Percentiles rank a stretch among this genome's conserved stretches.
These are phyloP conservation scores for Clarkia xantiana DNA, from an alignment of 345 rosid species.

Conservation along the genomic window DNA sequence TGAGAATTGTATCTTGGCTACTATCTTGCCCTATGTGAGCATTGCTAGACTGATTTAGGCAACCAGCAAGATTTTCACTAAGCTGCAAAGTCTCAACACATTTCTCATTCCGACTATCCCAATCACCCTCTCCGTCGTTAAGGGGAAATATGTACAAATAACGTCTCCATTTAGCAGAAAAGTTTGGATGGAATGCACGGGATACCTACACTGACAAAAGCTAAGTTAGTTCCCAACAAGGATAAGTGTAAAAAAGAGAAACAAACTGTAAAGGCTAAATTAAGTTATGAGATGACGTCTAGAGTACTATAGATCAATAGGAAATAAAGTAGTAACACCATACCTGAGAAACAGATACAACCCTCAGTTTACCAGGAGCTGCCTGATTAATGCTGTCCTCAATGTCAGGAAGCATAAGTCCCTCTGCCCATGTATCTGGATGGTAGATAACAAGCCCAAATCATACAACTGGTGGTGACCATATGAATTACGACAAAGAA, in stretches of 20 bases:
- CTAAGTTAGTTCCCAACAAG: not conserved
- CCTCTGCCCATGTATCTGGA: slow-evolving; percentile 88
- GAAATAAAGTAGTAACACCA: slow-evolving; percentile 4
- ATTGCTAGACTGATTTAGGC: slow-evolving; percentile 15
- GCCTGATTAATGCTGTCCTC: slow-evolving; percentile 48
- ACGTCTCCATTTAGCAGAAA: slow-evolving; percentile 93
- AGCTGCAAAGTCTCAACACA: slow-evolving; percentile 12
- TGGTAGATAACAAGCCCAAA: slow-evolving; percentile 1
- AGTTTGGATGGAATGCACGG: slow-evolving; percentile 86
- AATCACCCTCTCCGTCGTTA: slow-evolving; percentile 27
- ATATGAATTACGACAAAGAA: no score
- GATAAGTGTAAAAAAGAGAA: not conserved
- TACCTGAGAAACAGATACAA: slow-evolving; percentile 62
- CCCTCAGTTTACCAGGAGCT: slow-evolving; percentile 59
- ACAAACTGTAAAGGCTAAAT: no score
- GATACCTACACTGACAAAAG: slow-evolving; percentile 36
- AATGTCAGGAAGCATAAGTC: slow-evolving; percentile 41
- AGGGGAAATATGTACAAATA: slow-evolving; percentile 83
- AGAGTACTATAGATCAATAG: not conserved
- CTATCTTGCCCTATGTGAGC: slow-evolving; percentile 17
- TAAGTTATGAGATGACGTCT: not conserved
- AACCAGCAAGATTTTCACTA: slow-evolving; percentile 11
- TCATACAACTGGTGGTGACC: no score
- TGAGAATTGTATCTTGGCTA: slow-evolving; percentile 12
- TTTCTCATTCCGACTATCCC: slow-evolving; percentile 16